phyloP scores from a whole-genome alignment of 176 grass and related monocot genomes.

The Oryza coarctata region DNA sequence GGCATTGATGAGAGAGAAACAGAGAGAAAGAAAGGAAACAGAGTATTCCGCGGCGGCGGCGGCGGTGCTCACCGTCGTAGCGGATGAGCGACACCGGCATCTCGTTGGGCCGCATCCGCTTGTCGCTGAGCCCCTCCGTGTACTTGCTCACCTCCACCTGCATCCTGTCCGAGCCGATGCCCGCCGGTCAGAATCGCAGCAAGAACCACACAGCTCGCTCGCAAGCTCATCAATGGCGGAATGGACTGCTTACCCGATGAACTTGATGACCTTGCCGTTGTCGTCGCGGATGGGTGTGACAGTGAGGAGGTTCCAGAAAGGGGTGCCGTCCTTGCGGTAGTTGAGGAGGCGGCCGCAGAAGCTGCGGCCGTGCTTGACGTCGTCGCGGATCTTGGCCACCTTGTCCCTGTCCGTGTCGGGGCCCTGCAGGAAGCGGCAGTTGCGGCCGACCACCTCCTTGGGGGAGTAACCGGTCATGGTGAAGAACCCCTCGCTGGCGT shows the following conservation, averaged over 20 bases:
- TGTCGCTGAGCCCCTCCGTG: conserved; percentile 92
- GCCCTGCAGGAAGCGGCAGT: conserved; percentile 95
- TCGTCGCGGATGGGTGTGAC: conserved; percentile 82
- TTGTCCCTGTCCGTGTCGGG: conserved; percentile 69
- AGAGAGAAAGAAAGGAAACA: not conserved
- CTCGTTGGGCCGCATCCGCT: conserved; percentile 83
- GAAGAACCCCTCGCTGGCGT: conserved; percentile 90
- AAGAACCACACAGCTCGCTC: not conserved
- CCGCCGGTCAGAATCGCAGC: not conserved
- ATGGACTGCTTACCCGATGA: conserved; percentile 56
- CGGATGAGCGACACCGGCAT: conserved; percentile 93
- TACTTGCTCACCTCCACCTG: conserved; percentile 99
- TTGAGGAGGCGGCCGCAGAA: conserved; percentile 91
- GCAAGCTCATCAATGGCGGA: not conserved
- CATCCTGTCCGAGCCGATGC: conserved; percentile 52
- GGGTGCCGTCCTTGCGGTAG: conserved; percentile 83
- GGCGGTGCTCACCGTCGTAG: conserved; percentile 68
- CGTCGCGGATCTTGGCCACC: conserved; percentile 78
- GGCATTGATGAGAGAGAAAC: not conserved
- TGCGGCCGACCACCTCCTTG: conserved; percentile 72
- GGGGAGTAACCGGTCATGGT: conserved; percentile 79
- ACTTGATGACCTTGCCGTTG: conserved; percentile 86
- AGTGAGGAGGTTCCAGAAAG: conserved; percentile 97
- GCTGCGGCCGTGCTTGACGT: conserved; percentile 60
- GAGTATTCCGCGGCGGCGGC: not conserved